Evolutionary conservation across 345 rosid species (phyloP).

Genomic region (Murraya koenigii): DNA sequence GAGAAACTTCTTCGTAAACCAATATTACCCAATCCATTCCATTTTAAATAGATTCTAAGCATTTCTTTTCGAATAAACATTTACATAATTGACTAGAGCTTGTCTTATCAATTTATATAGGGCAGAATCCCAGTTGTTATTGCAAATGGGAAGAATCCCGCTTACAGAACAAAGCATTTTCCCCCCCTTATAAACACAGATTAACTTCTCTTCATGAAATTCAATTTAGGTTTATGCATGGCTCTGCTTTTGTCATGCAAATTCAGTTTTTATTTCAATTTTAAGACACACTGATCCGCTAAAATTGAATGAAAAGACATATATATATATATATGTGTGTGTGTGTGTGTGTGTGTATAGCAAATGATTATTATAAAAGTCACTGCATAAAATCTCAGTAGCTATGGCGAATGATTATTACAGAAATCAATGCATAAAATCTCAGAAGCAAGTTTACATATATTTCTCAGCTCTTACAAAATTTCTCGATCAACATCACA

Average conservation of each 20-base stretch:
- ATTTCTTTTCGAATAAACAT: too few species aligned
- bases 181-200: background rate
- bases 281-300: background rate
- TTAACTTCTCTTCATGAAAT: background rate
- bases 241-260: background rate
- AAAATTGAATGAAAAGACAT: background rate
- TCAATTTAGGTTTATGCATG: background rate
- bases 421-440: background rate
- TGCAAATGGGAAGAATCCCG: background rate
- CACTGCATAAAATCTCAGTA: too few species aligned
- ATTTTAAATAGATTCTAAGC: too few species aligned
- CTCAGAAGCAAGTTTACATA: background rate
- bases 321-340: background rate
- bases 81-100: too few species aligned
- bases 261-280: background rate
- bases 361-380: background rate
- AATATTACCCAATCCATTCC: too few species aligned
- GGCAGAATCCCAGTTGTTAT: background rate
- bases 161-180: background rate
- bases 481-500: background rate
- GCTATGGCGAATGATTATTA: too few species aligned
- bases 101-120: too few species aligned
- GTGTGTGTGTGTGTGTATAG: background rate
- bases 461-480: conserved; percentile 6
- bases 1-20: too few species aligned